A percentile compares a stretch with the other conserved stretches of the same genome.
Conservation (phyloP, 768 basidiomycete genomes). For the Termitomyces sp. region DNA sequence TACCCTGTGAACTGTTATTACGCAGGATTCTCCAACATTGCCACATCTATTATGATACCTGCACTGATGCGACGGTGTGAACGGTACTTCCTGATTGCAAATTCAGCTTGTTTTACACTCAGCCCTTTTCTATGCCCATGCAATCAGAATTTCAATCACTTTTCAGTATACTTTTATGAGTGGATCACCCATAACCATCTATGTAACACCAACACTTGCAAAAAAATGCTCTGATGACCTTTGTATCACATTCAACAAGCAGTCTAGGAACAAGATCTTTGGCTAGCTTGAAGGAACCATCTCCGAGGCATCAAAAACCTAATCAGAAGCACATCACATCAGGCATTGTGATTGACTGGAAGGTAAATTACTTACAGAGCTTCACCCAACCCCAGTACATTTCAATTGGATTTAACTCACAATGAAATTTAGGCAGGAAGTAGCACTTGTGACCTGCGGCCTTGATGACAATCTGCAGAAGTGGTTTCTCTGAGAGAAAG, state of each 20-base stretch:
- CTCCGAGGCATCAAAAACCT: background rate
- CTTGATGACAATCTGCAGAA: slow-evolving; percentile 8
- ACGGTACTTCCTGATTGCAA: background rate
- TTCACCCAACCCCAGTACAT: background rate
- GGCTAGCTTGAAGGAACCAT: background rate
- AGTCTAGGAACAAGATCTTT: background rate
- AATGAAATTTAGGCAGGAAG: background rate
- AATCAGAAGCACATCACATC: background rate
- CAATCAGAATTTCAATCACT: background rate
- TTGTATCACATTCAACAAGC: slow-evolving; percentile 3
- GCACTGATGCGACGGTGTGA: background rate
- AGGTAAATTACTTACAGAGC: background rate
- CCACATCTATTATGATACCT: slow-evolving; percentile 2
- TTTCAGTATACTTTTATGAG: too few species aligned
- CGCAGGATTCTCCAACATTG: background rate
- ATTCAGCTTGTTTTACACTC: slow-evolving; percentile 6
- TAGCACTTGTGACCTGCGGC: background rate
- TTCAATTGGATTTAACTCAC: background rate
- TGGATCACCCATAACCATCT: slow-evolving; percentile 12
- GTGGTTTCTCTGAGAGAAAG: slow-evolving; percentile 15
- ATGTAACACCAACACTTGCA: slow-evolving; percentile 16
- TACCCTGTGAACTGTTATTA: background rate
- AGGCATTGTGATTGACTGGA: background rate
- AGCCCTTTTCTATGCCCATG: background rate
- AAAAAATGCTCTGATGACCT: slow-evolving; percentile 11